Evolutionary conservation across 2,329 filamentous ascomycete genomes (phyloP), one percentile per base, ranked within the genome.

Genomic region (Xylariaceae sp.): DNA sequence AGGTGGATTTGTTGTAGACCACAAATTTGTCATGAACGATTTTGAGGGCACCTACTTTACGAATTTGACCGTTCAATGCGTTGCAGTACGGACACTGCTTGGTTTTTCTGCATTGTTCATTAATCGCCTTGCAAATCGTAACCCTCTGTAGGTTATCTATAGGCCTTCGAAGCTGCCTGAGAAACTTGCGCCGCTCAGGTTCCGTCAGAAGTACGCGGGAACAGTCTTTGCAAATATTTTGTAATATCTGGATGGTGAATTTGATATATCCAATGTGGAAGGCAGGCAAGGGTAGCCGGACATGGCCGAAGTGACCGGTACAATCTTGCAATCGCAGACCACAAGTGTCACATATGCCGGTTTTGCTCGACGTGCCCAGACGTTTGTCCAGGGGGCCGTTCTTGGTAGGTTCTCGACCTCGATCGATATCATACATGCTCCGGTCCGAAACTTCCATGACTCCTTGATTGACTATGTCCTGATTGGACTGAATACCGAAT

Each of bases 241-340:
- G 90, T 18, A 98, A 74, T 42, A 95, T 90, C 34, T 83, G 84
- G 60, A 95, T 91, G 50, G 93, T 89, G 62, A 94, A 89, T 62
- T 89, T 93, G 55, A 98, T 79, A 62, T 96, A 98, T 29, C 93
- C 93, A 51, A 97, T 89, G 61, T 98, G 93, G 60, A 97, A 97
- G 33, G 86, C 89, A 3, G 93, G 93, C 38, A 98, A 73, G 1
- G 91, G 88, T 12, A 98, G 78, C 57, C 87, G 83, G 56, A 98
- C 86, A 65, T 96, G 85, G 35, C 93, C 93, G 59, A 97, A 98
- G 65, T 98, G 93, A 11, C 93, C 93, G 54, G 89, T 93, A 65
- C 93, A 98, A 51, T 85, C 81, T 55, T 89, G 79, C 22, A 97
- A 72, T 13, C 81, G 77, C 59, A 90, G 81, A 36, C 87, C 81